Base-by-base conservation (phyloP, 352 stramenopile species). In the Globisporangium okanoganense region DNA sequence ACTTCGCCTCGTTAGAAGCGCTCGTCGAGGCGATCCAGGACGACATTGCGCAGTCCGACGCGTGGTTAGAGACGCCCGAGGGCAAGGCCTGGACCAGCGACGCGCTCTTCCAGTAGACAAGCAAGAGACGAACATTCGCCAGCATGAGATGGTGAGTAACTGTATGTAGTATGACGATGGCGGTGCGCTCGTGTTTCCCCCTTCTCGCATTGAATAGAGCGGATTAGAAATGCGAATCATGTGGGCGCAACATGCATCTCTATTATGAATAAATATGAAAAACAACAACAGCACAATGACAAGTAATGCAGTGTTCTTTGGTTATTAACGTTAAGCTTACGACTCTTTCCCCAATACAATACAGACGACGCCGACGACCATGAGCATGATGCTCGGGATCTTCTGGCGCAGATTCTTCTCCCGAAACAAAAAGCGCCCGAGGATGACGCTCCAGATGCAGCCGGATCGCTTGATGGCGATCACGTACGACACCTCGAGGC, bases 1-100 rank as follows among this genome's bases (percentile, higher is more conserved):
- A 98, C 62, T 99, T 98, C 66, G 67, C 80, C 57, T 97, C 88
- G 41, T 96, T 99, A 45, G 89, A 96, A 16, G 81, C 85, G 61
- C 87, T 99, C 47, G 86, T 98, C 29, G 80, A 87, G 25, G 84
- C 93, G 50, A 99, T 99, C 67, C 80, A 95, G 71, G 67, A 85
- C 58, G 86, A 95, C 64, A 92, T 95, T 61, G 61, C 64, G 40
- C 75, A 88, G 68, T 82, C 85, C 14, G 70, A 90, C 22, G 59
- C 66, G 57, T 94, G 82, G 82, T 67, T 94, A 18, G 76, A 89
- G 13, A 76, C 70, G 1, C 52, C 72, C 0, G 70, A 90, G 52
- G 82, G 71, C 44, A 79, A 89, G 64, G 72, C 67, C n/a, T 83
- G 63, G 69, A 64, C 67, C 35, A 40, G 67, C 16, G 78, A 85